A percentile compares a stretch with the other conserved stretches of the same genome.
These are phyloP conservation scores for Daldinia eschscholtzii DNA, from an alignment of 2,329 filamentous ascomycete genomes.

Conservation along the genomic window DNA sequence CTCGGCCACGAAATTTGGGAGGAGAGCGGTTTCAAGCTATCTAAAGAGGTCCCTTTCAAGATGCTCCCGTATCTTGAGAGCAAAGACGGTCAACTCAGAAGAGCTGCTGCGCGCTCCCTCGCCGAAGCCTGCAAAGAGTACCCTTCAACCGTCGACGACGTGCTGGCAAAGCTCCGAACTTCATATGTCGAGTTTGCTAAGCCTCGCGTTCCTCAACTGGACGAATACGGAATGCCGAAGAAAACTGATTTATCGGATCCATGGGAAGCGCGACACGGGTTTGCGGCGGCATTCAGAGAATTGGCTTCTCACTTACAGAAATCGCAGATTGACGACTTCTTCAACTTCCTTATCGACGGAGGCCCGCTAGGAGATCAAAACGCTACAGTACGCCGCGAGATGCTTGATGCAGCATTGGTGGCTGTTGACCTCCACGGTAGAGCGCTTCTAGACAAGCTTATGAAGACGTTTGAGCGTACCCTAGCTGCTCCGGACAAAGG, in stretches of 20 bases:
- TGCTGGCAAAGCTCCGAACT: constrained; percentile 74
- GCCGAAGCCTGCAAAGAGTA: constrained; percentile 78
- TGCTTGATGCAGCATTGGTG: constrained; percentile 89
- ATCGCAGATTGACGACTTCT: constrained; percentile 78
- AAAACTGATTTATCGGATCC: constrained; percentile 89
- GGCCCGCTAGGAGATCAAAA: constrained; percentile 90
- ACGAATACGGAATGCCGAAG: constrained; percentile 93
- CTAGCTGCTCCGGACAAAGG: constrained; percentile 88
- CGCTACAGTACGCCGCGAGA: constrained; percentile 81
- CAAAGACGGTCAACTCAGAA: constrained; percentile 83
- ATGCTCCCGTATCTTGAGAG: constrained; percentile 85
- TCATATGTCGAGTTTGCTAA: constrained; percentile 85
- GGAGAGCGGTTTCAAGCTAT: constrained; percentile 83
- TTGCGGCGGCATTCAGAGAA: constrained; percentile 88
- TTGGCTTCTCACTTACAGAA: constrained; percentile 78
- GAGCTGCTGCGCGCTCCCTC: constrained; percentile 84
- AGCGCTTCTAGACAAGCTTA: constrained; percentile 85
- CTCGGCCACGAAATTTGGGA: constrained; percentile 93
- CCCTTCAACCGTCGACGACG: constrained; percentile 68
- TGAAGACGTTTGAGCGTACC: constrained; percentile 90
- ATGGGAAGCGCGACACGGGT: constrained; percentile 91
- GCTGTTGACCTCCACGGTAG: constrained; percentile 87
- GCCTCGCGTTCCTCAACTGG: constrained; percentile 83
- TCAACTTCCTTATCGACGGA: constrained; percentile 86
- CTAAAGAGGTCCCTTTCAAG: constrained; percentile 72